phyloP scores from a whole-genome alignment of 1,284 basidiomycete species.

The Calocybe gambosa region DNA sequence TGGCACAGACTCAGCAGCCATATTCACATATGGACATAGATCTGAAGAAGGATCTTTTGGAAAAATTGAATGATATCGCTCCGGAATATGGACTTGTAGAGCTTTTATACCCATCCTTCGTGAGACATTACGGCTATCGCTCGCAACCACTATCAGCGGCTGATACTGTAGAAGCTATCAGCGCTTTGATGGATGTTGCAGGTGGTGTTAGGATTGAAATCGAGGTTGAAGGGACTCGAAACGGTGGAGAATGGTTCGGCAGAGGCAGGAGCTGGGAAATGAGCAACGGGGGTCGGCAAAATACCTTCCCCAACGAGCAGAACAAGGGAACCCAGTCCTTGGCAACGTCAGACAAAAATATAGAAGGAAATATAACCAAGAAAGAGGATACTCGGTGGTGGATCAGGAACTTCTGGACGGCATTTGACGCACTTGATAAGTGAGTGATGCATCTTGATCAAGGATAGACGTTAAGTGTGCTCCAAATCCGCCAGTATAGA shows the following conservation, averaged over 20 bases:
- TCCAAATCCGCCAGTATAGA: constrained; percentile 44
- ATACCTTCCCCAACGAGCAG: constrained; percentile 4
- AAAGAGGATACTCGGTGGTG: constrained; percentile 66
- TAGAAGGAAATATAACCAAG: constrained; percentile 31
- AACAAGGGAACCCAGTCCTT: constrained; percentile 13
- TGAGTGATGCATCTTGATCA: constrained; percentile 37
- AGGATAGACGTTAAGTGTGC: constrained; percentile 2
- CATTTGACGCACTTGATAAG: constrained; percentile 87
- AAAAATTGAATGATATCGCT: constrained; percentile 84
- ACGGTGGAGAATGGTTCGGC: constrained; percentile 90
- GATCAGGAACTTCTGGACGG: constrained; percentile 89
- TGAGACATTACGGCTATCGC: constrained; percentile 85
- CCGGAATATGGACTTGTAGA: constrained; percentile 98
- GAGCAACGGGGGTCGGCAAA: constrained; percentile 26
- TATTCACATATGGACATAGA: constrained; percentile 97
- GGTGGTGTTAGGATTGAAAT: constrained; percentile 87
- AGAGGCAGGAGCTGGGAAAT: constrained; percentile 67
- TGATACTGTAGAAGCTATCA: constrained; percentile 89
- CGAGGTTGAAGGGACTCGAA: constrained; percentile 75
- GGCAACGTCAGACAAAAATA: constrained; percentile 24
- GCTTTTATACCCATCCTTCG: constrained; percentile 89
- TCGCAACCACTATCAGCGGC: constrained; percentile 85
- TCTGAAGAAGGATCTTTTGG: constrained; percentile 77
- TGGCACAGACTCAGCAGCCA: constrained; percentile 89
- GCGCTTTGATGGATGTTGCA: constrained; percentile 87